Conservation (phyloP, 2,329 filamentous ascomycete genomes). For the Alternaria consortialis region DNA sequence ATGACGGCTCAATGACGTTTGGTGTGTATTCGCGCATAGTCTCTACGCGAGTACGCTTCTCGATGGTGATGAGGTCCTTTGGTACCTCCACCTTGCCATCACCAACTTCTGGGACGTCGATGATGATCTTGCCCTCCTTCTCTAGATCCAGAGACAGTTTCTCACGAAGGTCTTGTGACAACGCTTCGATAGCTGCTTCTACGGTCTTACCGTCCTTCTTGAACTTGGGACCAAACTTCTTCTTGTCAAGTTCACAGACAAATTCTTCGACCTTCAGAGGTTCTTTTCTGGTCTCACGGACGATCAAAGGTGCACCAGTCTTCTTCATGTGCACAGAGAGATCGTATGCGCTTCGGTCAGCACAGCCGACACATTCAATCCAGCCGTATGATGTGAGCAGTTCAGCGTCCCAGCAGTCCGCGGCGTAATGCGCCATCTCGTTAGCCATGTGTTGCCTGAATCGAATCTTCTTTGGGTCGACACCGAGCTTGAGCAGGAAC, state of each 20-base stretch:
- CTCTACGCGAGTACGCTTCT: conserved; percentile 82
- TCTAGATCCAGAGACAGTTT: conserved; percentile 78
- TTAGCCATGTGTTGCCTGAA: conserved; percentile 97
- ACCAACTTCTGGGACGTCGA: conserved; percentile 74
- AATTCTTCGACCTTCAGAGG: conserved; percentile 86
- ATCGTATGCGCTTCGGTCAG: conserved; percentile 94
- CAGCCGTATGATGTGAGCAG: conserved; percentile 91
- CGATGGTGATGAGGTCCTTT: conserved; percentile 82
- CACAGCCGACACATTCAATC: conserved; percentile 98
- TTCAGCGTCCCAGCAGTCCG: conserved; percentile 98
- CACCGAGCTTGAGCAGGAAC: conserved; percentile 87
- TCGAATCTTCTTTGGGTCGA: conserved; percentile 86
- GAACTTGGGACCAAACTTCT: conserved; percentile 94
- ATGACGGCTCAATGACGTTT: conserved; percentile 97
- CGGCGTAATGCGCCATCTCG: conserved; percentile 92
- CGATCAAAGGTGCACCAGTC: conserved; percentile 85
- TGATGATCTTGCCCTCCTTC: conserved; percentile 75
- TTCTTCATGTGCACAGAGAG: conserved; percentile 91
- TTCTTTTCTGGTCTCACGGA: conserved; percentile 80
- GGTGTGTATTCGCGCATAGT: conserved; percentile 91
- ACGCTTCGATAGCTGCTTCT: conserved; percentile 77
- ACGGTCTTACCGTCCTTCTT: conserved; percentile 89
- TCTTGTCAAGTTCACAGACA: conserved; percentile 88
- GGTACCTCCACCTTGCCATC: conserved; percentile 80
- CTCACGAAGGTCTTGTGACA: conserved; percentile 83